Base-by-base conservation (phyloP, 345 rosid species). In the Salix arbutifolia region DNA sequence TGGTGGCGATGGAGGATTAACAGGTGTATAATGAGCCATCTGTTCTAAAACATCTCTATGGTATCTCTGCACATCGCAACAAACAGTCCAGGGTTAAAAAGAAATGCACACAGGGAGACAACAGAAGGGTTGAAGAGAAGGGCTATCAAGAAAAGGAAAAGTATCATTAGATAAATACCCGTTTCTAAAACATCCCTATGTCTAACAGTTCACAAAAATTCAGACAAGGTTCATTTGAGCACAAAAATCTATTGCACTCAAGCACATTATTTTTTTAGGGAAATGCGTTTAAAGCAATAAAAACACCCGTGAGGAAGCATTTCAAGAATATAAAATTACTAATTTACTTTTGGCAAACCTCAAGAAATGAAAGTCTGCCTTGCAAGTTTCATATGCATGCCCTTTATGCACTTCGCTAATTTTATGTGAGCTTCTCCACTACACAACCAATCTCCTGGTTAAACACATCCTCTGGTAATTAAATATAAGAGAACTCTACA, bases 21-120 rank as follows among this genome's bases (percentile, higher is more conserved):
- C 74, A 48, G 85, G 86, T 70, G 75, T 38, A 33, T 84, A 89
- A 61, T 82, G 83, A 79, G 78, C 79, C 82, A 83, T 85, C 68
- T 81, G 85, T 60, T 83, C 94, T 35, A 90, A 85, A 70, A 90
- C 80, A 19, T 80, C 88, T 56, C 87, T 85, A 74, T 95, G 99
- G 85, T 93, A 87, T 89, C 86, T 91, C 97, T 95, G 94, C 85
- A 84, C 48, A 68, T 71, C 48, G 73, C 31, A 35, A 69, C 25
- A 73, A 65, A 35, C 62, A 65, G 69, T 26, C 28, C 0, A 16
- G 38, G 10, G 35, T 38, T 21, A 21, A 28, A n/a, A 37, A 26
- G 17, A 72, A 17, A 17, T 38, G 31, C 71, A 33, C 71, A 33
- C 17, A 5, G 23, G 71, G 25, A 25, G 26, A 37, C 62, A 23